Evolutionary conservation across 345 rosid genomes (phyloP).

Genomic region (Noccaea bulbosa): DNA sequence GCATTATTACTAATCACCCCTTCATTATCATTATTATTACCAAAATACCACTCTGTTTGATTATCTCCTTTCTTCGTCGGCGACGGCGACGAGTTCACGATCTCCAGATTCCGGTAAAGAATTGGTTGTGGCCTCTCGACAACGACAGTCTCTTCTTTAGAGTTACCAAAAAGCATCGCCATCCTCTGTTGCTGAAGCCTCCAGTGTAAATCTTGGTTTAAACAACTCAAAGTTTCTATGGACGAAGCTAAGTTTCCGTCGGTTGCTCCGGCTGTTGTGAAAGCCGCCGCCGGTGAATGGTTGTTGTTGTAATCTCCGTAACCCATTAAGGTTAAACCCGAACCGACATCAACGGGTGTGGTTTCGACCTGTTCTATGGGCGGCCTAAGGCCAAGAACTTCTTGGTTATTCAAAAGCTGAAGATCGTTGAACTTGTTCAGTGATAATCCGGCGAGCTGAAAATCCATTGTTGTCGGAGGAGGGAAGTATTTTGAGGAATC

Average conservation of each 20-base stretch:
- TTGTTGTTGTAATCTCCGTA: constrained; percentile 44
- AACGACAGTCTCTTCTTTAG: constrained; percentile 44
- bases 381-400: constrained; percentile 50
- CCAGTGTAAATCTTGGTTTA: constrained; percentile 99
- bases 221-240: constrained; percentile 84
- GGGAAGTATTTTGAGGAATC: constrained; percentile 68
- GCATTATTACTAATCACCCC: constrained; percentile 36
- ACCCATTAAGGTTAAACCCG: constrained; percentile 58
- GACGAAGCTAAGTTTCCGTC: constrained; percentile 74
- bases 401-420: constrained; percentile 47
- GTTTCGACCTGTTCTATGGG: constrained; percentile 43
- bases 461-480: constrained; percentile 67
- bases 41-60: constrained; percentile 48
- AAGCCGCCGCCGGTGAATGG: constrained; percentile 43
- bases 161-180: constrained; percentile 59
- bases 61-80: constrained; percentile 38
- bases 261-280: constrained; percentile 48
- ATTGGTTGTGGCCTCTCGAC: constrained; percentile 48
- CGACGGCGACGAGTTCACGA: constrained; percentile 32
- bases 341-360: constrained; percentile 43
- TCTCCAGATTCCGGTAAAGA: constrained; percentile 44
- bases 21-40: constrained; percentile 40
- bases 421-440: constrained; percentile 55
- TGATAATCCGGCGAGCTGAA: constrained; percentile 70
- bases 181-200: constrained; percentile 96